Conservation (phyloP, 2,329 filamentous ascomycete species). For the Colletotrichum destructivum region DNA sequence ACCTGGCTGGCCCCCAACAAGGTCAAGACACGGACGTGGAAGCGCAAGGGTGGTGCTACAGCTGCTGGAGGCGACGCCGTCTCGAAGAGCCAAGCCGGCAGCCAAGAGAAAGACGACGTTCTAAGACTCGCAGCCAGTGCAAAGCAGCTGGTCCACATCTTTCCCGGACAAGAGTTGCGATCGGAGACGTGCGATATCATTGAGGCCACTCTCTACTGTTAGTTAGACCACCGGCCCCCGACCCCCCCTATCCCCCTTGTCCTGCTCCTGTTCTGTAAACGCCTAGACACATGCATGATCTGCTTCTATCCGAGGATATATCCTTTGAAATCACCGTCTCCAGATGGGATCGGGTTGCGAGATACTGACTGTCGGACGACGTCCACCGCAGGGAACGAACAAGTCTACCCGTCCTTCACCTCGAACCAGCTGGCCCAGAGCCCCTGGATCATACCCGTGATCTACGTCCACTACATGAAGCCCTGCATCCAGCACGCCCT, state of each 20-base stretch:
- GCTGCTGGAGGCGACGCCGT: not conserved
- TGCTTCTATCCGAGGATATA: not conserved
- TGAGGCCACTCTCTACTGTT: slow-evolving; percentile 40
- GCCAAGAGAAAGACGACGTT: not conserved
- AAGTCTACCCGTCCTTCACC: slow-evolving; percentile 16
- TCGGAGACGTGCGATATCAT: slow-evolving; percentile 32
- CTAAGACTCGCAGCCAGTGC: not conserved
- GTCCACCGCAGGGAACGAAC: slow-evolving; percentile 26
- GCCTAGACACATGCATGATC: not conserved
- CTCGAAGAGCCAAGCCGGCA: not conserved
- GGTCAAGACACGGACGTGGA: slow-evolving; percentile 44
- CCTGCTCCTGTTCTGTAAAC: too few species aligned
- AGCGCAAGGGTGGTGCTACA: slow-evolving; percentile 26
- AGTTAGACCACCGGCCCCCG: not conserved
- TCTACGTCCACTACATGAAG: slow-evolving; percentile 15
- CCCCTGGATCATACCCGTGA: slow-evolving; percentile 26
- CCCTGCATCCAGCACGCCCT: slow-evolving; percentile 36
- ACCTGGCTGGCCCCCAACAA: slow-evolving; percentile 52
- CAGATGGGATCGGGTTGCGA: too few species aligned
- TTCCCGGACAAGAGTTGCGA: slow-evolving; percentile 20
- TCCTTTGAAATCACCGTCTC: too few species aligned
- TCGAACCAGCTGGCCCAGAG: slow-evolving; percentile 25
- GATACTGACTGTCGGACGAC: not conserved
- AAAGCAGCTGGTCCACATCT: slow-evolving; percentile 2
- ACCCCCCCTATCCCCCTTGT: too few species aligned